A percentile compares a stretch with the other conserved stretches of the same genome.
Conservation (phyloP, 805 yeast genomes). For the Candida ipomoeae region DNA sequence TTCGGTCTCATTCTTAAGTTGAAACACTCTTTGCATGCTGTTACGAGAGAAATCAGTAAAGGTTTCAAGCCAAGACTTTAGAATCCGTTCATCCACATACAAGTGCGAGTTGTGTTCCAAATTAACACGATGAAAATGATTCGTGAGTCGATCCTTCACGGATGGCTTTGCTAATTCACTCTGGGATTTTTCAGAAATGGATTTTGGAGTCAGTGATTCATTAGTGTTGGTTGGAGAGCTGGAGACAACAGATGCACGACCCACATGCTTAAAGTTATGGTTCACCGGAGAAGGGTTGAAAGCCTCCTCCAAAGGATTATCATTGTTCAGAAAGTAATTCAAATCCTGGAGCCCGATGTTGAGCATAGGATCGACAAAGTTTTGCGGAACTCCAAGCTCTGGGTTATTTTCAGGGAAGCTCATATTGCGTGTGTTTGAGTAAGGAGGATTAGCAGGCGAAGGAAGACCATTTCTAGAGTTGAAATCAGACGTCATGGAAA, state of each 20-base stretch:
- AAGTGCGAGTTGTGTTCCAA: slow-evolving; percentile 29
- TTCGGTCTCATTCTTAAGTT: slow-evolving; percentile 11
- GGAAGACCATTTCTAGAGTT: neutral
- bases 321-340: slow-evolving; percentile 33
- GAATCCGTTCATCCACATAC: slow-evolving; percentile 34
- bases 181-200: slow-evolving; percentile 12
- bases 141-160: slow-evolving; percentile 6
- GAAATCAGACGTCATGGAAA: neutral
- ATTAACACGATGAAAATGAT: slow-evolving; percentile 24
- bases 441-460: neutral
- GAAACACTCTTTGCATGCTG: slow-evolving; percentile 25
- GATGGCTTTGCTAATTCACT: slow-evolving; percentile 5
- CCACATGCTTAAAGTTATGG: neutral
- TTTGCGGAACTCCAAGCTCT: neutral
- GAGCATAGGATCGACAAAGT: slow-evolving; percentile 9
- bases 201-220: slow-evolving; percentile 19
- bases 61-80: slow-evolving; percentile 31
- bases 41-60: slow-evolving; percentile 26
- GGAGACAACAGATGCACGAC: slow-evolving; percentile 20
- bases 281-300: slow-evolving; percentile 13
- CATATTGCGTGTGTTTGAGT: neutral
- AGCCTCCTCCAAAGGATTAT: slow-evolving; percentile 39
- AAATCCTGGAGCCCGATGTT: slow-evolving; percentile 32
- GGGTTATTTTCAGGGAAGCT: neutral
- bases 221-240: slow-evolving; percentile 34